Base-by-base conservation (phyloP, 305 asterid species). In the Fraxinus baroniana region DNA sequence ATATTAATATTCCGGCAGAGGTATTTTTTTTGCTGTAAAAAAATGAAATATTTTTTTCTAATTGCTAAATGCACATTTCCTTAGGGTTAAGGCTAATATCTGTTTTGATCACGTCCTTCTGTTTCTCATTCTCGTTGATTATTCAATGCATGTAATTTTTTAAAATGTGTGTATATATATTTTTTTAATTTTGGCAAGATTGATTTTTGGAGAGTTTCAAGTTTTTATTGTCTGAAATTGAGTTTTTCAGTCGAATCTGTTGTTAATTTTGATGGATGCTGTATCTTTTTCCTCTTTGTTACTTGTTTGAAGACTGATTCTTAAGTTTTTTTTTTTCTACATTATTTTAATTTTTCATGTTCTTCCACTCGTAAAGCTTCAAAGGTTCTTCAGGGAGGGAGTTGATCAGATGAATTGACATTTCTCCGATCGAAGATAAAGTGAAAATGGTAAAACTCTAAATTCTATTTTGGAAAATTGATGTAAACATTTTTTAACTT, bases 41-140 rank as follows among this genome's bases (percentile, higher is more conserved):
- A 6, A 52, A 28, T n/a, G 68, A 6, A 57, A 18, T 57, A 55
- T 49, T 33, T 64, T 76, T 62, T 72, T 74, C 0, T 74, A 32
- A 57, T 5, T 84, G 79, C 55, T 68, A 9, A 64, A 26, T 64
- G 20, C 68, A 80, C 79, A 20, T 66, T 68, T 7, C 72, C 77
- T 74, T 82, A 77, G 82, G 89, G 84, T 84, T 79, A 37, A 33
- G 37, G 70, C n/a, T 79, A 81, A 74, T 79, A 71, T 83, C 28
- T 79, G 30, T 73, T 68, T 82, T 81, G 64, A 81, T 81, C 66
- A 64, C 75, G 57, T 82, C 55, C 5, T 8, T 64, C 15, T 74
- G 86, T 49, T 79, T 87, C 71, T 82, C 35, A 13, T n/a, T 68
- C 82, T 78, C 49, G 6, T 82, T 78, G 49, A 76, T 57, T 60